Conservation (phyloP, 2,329 filamentous ascomycete genomes). For the Coniosporium uncinatum region DNA sequence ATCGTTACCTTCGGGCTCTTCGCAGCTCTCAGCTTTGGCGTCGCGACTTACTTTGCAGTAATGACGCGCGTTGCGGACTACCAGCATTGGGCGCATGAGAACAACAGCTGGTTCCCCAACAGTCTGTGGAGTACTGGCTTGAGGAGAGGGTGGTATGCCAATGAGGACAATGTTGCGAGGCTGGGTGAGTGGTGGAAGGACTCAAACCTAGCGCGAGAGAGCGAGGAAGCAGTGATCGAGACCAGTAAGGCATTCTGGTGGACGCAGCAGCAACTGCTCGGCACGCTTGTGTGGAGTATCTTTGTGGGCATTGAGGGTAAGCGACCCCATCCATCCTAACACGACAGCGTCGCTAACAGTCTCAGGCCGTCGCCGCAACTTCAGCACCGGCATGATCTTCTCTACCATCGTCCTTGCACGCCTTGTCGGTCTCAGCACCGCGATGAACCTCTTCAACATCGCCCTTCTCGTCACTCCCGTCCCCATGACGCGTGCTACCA, state of each 20-base stretch:
- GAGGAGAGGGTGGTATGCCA: constrained; percentile 32
- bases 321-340: no score
- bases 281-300: constrained; percentile 47
- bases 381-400: constrained; percentile 41
- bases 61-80: constrained; percentile 42
- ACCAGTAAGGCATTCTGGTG: constrained; percentile 54
- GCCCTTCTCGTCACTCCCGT: constrained; percentile 50
- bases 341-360: no score
- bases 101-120: constrained; percentile 30
- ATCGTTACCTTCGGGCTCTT: constrained; percentile 34
- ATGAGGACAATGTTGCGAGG: constrained; percentile 21
- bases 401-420: constrained; percentile 55
- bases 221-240: constrained; percentile 48
- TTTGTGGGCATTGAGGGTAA: constrained; percentile 52
- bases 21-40: constrained; percentile 37
- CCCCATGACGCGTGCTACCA: constrained; percentile 18
- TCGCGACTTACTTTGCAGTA: constrained; percentile 37
- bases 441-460: constrained; percentile 58
- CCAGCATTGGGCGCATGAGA: constrained; percentile 39
- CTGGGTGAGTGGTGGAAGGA: constrained; percentile 46
- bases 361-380: constrained; percentile 45
- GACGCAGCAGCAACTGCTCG: constrained; percentile 54
- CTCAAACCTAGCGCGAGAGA: constrained; percentile 44
- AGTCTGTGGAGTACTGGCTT: constrained; percentile 29
- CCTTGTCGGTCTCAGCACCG: constrained; percentile 53